Evolutionary conservation across 495 filamentous ascomycete genomes (phyloP).

Genomic region (Neurospora sp.): DNA sequence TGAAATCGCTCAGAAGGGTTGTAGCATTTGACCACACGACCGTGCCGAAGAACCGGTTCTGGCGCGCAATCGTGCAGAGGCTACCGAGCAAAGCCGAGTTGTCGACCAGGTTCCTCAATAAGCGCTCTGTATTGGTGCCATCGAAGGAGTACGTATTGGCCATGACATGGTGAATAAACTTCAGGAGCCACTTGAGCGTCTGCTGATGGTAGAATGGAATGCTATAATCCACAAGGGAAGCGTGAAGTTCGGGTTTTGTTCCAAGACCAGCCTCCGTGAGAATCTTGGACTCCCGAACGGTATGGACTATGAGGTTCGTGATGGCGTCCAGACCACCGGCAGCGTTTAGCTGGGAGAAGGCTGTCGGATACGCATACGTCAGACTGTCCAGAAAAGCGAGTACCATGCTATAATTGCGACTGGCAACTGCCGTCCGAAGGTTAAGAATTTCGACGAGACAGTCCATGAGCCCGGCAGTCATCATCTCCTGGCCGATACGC

Average conservation of each 20-base stretch:
- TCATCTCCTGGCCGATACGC: conserved; percentile 62
- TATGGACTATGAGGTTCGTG: conserved; percentile 69
- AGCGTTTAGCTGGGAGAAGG: conserved; percentile 66
- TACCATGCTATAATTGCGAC: conserved; percentile 68
- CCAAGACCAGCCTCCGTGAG: conserved; percentile 56
- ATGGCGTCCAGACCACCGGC: conserved; percentile 79
- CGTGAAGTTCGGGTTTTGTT: conserved; percentile 67
- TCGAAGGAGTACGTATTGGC: conserved; percentile 53
- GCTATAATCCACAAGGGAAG: conserved; percentile 76
- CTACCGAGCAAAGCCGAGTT: conserved; percentile 72
- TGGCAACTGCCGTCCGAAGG: conserved; percentile 70
- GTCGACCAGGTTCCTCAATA: conserved; percentile 88
- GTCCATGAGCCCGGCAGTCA: conserved; percentile 77
- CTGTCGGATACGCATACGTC: conserved; percentile 68
- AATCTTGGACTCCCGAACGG: conserved; percentile 62
- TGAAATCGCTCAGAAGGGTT: conserved; percentile 86
- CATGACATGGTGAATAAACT: conserved; percentile 95
- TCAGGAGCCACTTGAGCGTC: conserved; percentile 84
- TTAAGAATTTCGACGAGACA: conserved; percentile 84
- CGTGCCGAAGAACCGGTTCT: conserved; percentile 70
- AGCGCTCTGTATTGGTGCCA: conserved; percentile 68
- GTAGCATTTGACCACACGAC: conserved; percentile 90
- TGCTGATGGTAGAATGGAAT: conserved; percentile 89
- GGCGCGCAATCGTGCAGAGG: conserved; percentile 70
- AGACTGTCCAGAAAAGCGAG: conserved; percentile 79